Conservation (phyloP, 192 early-diverging fungal species). For the Mortierella alpina region DNA sequence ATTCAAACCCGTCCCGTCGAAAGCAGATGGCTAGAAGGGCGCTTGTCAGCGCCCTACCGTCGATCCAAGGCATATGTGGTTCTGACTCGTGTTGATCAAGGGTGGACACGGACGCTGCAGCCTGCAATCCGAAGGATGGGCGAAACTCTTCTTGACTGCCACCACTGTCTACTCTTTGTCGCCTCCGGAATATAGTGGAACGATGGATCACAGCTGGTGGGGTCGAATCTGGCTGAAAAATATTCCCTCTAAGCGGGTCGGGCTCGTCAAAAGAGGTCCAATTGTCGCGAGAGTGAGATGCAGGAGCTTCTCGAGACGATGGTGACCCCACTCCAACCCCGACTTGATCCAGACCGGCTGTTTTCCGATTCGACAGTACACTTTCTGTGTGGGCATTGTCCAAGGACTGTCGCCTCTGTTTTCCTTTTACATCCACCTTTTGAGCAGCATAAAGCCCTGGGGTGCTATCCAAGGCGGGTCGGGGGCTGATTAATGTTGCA, state of each 20-base stretch:
- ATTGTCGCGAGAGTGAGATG: not conserved
- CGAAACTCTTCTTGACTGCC: not conserved
- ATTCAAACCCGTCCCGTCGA: conserved; percentile 35
- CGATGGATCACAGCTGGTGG: not conserved
- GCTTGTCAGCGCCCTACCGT: conserved; percentile 43
- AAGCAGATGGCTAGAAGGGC: conserved; percentile 47
- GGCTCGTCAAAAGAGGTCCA: not conserved
- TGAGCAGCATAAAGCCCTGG: not conserved
- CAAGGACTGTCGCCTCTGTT: conserved; percentile 1
- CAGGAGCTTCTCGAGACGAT: conserved; percentile 2
- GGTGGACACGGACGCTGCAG: not conserved
- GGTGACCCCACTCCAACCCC: conserved; percentile 12
- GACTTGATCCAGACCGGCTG: not conserved
- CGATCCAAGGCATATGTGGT: conserved; percentile 43
- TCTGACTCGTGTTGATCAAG: not conserved
- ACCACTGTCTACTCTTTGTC: conserved; percentile 18
- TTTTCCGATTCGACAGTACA: not conserved
- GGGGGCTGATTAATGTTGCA: conserved; percentile 13
- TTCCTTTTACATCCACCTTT: conserved; percentile 1
- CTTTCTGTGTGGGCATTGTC: not conserved
- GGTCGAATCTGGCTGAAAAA: no score
- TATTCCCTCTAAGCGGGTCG: no score
- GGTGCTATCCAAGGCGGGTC: conserved; percentile 7
- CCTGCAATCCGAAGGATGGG: not conserved
- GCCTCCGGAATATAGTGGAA: conserved; percentile 6